These are phyloP conservation scores for Flagelloscypha sp. DNA, from an alignment of 768 basidiomycete species.

Conservation along the genomic window DNA sequence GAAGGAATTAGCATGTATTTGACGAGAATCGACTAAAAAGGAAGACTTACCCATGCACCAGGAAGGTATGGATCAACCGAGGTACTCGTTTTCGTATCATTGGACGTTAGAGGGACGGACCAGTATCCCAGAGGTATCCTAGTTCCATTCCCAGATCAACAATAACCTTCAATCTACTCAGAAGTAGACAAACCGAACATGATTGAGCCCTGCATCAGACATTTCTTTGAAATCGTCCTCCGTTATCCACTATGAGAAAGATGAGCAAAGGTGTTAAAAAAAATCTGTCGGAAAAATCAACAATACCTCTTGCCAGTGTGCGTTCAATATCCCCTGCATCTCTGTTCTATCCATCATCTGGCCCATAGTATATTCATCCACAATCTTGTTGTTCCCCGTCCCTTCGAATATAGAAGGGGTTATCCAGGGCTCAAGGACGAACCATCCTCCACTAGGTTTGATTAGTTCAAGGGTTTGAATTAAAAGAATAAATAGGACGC, in stretches of 20 bases:
- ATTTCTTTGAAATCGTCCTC: conserved; percentile 65
- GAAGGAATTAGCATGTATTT: conserved; percentile 1
- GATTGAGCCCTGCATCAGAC: conserved; percentile 57
- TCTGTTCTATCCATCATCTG: conserved; percentile 36
- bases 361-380: conserved; percentile 60
- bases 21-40: no score
- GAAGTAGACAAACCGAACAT: conserved; percentile 45
- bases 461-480: not conserved
- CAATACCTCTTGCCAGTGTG: conserved; percentile 50
- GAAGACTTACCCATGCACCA: conserved; percentile 61
- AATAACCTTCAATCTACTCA: not conserved
- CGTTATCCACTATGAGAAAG: conserved; percentile 42
- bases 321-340: conserved; percentile 34
- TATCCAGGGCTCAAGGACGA: conserved; percentile 72
- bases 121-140: conserved; percentile 72
- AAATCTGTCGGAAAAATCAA: not conserved
- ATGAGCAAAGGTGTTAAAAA: conserved; percentile 1
- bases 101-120: conserved; percentile 61
- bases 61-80: conserved; percentile 46
- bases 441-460: conserved; percentile 44
- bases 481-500: conserved; percentile 18
- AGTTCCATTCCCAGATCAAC: conserved; percentile 1
- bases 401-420: conserved; percentile 65
- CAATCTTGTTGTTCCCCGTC: conserved; percentile 45
- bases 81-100: conserved; percentile 33